Base-by-base conservation (phyloP, 257 asterid species). In the Lycium barbarum region DNA sequence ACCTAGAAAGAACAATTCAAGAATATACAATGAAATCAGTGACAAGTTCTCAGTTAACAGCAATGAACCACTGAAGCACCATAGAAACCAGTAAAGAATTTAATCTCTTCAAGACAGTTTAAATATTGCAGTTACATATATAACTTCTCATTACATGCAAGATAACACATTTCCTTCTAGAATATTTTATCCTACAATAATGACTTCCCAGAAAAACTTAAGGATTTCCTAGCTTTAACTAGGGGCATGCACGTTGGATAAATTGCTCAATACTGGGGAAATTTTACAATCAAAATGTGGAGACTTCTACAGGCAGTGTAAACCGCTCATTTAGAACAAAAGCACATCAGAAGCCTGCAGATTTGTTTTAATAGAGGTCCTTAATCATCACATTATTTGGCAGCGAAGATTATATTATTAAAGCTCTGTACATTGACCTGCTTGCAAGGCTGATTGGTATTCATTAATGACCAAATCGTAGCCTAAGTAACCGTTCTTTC, bases 1-100 rank as follows among this genome's bases (percentile, higher is more conserved):
- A 68, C 99, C 99, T 96, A 83, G 35, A 40, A 33, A 22, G 59
- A 74, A 36, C 33, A 18, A 26, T 36, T 65, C 43, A 85, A 57
- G 14, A 43, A 74, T 58, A 63, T 49, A 87, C 71, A 15, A 6
- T n/a, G 18, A 58, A 62, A 10, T 8, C 3, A 57, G 40, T 47
- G 35, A 8, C 1, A 14, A 13, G 20, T 58, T 7, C 7, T 58
- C 9, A 10, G 76, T 74, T 54, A 22, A 22, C 14, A 14, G 82
- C 82, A 76, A 33, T 13, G 22, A 51, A 7, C 65, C 8, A 47
- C 35, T 9, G 33, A 49, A 53, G 80, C 49, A 78, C 5, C 79
- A 78, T 17, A 68, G 78, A 45, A 53, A 53, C 12, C 6, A 0
- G 51, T 33, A 51, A 51, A 2, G 63, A 51, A 49, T 43, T 74